Conservation (phyloP, 1,284 basidiomycete species). For the Amylostereum areolatum region DNA sequence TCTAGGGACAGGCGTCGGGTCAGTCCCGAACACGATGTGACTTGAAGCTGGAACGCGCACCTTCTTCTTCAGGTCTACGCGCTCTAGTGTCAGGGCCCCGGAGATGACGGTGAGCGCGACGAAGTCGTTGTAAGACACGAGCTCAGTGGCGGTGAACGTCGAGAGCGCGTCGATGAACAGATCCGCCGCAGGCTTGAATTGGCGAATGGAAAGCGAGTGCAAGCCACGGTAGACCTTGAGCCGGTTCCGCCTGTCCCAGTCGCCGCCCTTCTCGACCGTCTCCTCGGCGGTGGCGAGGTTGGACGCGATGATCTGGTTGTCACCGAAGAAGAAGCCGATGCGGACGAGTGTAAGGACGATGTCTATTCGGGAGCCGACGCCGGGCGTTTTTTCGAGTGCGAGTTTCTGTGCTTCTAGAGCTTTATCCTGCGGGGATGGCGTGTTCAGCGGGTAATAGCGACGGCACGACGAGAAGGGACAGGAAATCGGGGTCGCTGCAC, state of each 20-base stretch:
- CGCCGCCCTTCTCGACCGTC: conserved; percentile 94
- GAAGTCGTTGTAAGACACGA: conserved; percentile 89
- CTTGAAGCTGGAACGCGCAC: conserved; percentile 27
- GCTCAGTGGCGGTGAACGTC: conserved; percentile 91
- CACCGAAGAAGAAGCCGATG: conserved; percentile 89
- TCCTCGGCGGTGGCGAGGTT: conserved; percentile 81
- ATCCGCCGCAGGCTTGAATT: conserved; percentile 65
- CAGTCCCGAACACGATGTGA: background rate
- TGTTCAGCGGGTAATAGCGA: background rate
- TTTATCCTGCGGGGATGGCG: conserved; percentile 43
- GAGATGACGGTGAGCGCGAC: conserved; percentile 83
- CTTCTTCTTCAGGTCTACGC: conserved; percentile 92
- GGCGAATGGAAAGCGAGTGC: conserved; percentile 81
- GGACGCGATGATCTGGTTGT: conserved; percentile 68
- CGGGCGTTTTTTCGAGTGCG: conserved; percentile 89
- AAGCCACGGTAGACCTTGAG: conserved; percentile 94
- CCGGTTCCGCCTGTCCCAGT: conserved; percentile 96
- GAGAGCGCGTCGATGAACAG: conserved; percentile 88
- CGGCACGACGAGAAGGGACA: too few species aligned
- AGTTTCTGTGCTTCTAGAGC: conserved; percentile 78
- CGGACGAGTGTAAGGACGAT: conserved; percentile 86
- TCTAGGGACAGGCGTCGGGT: conserved; percentile 26
- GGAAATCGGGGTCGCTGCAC: too few species aligned
- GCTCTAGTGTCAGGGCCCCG: conserved; percentile 70
- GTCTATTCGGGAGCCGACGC: conserved; percentile 91